A percentile compares a stretch with the other conserved stretches of the same genome.
phyloP scores from a whole-genome alignment of 2,329 filamentous ascomycete genomes.

The Blastomyces parvus region DNA sequence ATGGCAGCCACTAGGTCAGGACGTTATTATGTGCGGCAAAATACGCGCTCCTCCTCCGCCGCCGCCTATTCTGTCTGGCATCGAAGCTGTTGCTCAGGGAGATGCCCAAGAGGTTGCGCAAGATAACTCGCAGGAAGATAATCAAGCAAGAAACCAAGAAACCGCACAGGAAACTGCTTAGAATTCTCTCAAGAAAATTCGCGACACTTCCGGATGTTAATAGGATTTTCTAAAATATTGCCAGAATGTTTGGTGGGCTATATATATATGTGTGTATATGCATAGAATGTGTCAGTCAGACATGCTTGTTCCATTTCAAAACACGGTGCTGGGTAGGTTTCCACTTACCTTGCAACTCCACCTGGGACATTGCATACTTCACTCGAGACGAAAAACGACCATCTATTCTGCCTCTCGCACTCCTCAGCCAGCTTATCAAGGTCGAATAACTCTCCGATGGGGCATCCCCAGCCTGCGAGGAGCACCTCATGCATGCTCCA shows the following conservation, averaged over 20 bases:
- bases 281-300: neutral
- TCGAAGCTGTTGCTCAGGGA: conserved; percentile 16
- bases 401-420: conserved; percentile 33
- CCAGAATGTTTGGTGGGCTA: conserved; percentile 16
- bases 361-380: conserved; percentile 43
- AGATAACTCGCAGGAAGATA: neutral
- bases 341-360: conserved; percentile 25
- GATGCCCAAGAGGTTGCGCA: neutral
- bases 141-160: neutral
- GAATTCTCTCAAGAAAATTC: conserved; percentile 1
- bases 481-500: conserved; percentile 38
- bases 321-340: neutral
- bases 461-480: conserved; percentile 45
- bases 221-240: conserved; percentile 13
- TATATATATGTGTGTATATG: neutral
- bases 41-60: conserved; percentile 28
- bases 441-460: conserved; percentile 40
- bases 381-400: conserved; percentile 44
- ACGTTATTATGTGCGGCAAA: conserved; percentile 70
- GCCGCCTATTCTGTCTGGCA: conserved; percentile 14
- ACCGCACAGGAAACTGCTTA: neutral
- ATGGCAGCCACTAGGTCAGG: conserved; percentile 72
- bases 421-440: conserved; percentile 35
- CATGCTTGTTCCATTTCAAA: neutral
- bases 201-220: neutral